Base-by-base conservation (phyloP, 306 rosid species). In the Lathyrus aphaca region DNA sequence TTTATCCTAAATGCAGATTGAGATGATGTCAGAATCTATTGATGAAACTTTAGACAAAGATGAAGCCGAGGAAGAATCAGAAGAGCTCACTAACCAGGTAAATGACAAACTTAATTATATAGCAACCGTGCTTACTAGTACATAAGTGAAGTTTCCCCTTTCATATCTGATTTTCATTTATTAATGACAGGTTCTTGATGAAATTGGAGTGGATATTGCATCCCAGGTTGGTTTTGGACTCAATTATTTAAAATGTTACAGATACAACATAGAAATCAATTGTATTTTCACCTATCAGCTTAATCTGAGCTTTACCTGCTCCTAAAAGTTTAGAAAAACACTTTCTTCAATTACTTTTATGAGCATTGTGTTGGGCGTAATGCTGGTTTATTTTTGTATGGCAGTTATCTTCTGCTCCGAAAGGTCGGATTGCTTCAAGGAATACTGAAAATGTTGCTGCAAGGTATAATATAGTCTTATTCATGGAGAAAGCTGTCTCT, bases 21-120 rank as follows among this genome's bases (percentile, higher is more conserved):
- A 93, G 83, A 93, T 93, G 97, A 90, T 93, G 97, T 90, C 98
- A 46, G 98, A 90, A 83, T 82, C 98, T 62, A 93, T 93, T 38
- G 98, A 93, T 71, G 98, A 93, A 83, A 88, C 98, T 73, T 77
- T 93, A 72, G 98, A 93, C 85, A 93, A 90, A 77, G 98, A 93
- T 72, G 98, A 93, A 82, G 98, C 98, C 0, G 98, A 93, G 77
- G 98, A 93, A 84, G 98, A 90, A 84, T 88, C 98, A 12, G 98
- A 93, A 75, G 97, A 93, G 76, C 98, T 93, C 66, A 93, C 98
- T 25, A 90, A 90, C 83, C 98, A 93, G 98, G 98, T 90, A 10
- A 40, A 61, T 79, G 29, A 7, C 38, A 38, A 60, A 58, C 74
- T 50, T 74, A 56, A 21, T 53, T 46, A 64, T 66, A 15, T 37